Evolutionary conservation across 768 basidiomycete genomes (phyloP), one percentile per base, ranked within the genome.

Genomic region (Rhodotorula sphaerocarpa): DNA sequence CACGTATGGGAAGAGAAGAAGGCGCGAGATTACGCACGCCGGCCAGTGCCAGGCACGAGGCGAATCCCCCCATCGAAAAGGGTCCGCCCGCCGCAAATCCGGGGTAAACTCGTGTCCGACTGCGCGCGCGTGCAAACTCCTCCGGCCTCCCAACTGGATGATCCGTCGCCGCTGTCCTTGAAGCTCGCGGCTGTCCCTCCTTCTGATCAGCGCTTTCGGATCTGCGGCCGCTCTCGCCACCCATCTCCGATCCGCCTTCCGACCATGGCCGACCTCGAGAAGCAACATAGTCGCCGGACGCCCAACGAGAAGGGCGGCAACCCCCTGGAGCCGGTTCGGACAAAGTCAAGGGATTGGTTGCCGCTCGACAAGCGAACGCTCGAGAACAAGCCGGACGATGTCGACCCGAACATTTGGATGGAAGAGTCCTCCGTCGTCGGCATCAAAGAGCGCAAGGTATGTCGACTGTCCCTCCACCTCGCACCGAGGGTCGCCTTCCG

Each of bases 401-500:
- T 54, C 11, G 57, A 55, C 23, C 51, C 30, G 16, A 31, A 16
- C 15, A 42, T 59, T 23, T 48, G 52, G 52, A 14, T 48, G 21
- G 63, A 65, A 43, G 54, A 46, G 20, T 42, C 39, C 10, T 52
- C 54, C 0, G 58, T 65, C 1, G 27, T 55, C 10, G 63, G 63
- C 3, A 55, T 65, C 43, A 50, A 65, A 36, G 63, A 65, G 50
- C 57, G 63, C 48, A 65, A 65, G 50, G 63, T 65, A 36, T 27
- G 52, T n/a, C 33, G 10, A 4, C n/a, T 10, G 3, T 23, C 9
- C 23, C n/a, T 15, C 30, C 27, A 15, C 21, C 21, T 2, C 3
- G 30, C 5, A 9, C 42, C 23, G 28, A 33, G 18, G 6, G 30
- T 23, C 30, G 15, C 34, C 21, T 14, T 50, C 42, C 45, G 50